Evolutionary conservation across 1,284 basidiomycete genomes (phyloP), one percentile per base, ranked within the genome.

Genomic region (Coniferiporia weirii): DNA sequence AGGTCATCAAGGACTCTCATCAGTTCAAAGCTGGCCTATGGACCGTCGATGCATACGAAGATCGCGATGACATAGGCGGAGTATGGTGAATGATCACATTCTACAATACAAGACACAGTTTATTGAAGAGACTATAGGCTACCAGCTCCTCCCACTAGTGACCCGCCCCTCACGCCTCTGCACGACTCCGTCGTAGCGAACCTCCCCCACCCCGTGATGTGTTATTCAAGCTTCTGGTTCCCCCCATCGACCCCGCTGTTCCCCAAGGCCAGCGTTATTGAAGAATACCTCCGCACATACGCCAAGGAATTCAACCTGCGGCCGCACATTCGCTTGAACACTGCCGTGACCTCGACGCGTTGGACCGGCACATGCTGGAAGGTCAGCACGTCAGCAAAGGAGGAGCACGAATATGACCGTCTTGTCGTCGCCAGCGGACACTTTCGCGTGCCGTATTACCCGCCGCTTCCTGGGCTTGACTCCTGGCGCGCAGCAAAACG

Each of bases 131-230:
- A 38, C 27, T 49, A n/a, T 60, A 87, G 86, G 85, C 69, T 80
- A 36, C 82, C 87, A 22, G 79, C 80, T 13, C 71, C 76, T 32
- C 75, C 81, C 1, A 69, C 71, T 36, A 75, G 72, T 15, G n/a
- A 81, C 38, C 83, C 79, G 6, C 88, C 89, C 1, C 67, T 78
- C 15, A 85, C 87, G 0, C 82, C 90, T 0, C 65, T 90, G 17
- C 91, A 92, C 65, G 86, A 91, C 64, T 85, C 85, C 0, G 73
- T 92, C 17, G 84, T 83, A 19, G 85, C 89, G 1, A 92, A 91
- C 65, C 69, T 91, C 2, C 87, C 89, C 0, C 87, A 91, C 65
- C 85, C 85, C 0, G 62, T 85, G 49, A 91, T 92, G 89, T 79
- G 78, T 9, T 91, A 76, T 63, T 74, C 77, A 0, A 79, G 79